These are phyloP conservation scores for Luvunga scandens DNA, from an alignment of 345 rosid genomes.

Conservation along the genomic window DNA sequence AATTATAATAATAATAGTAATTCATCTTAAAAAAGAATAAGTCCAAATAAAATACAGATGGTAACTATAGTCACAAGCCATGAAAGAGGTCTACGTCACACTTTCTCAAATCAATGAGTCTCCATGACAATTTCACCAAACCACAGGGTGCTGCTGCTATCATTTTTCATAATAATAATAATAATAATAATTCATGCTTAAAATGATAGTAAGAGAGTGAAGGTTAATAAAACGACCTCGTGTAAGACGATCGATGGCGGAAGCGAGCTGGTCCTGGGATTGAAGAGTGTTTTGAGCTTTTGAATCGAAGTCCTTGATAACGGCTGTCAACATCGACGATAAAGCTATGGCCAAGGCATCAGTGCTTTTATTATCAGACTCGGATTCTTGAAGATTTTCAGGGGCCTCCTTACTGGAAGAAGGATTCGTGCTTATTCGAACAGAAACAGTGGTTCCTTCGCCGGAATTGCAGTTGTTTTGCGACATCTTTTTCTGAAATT, in stretches of 20 bases:
- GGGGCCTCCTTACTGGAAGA: neutral
- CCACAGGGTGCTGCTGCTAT: too few species aligned
- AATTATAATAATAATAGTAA: too few species aligned
- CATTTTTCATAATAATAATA: too few species aligned
- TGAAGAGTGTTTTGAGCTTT: slow-evolving; percentile 50
- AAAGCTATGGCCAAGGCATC: slow-evolving; percentile 58
- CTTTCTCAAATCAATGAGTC: too few species aligned
- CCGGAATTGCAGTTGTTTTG: neutral
- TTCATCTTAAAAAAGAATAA: too few species aligned
- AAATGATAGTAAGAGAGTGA: too few species aligned
- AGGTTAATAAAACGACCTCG: slow-evolving; percentile 36
- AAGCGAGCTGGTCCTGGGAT: slow-evolving; percentile 63
- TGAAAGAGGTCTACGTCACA: too few species aligned
- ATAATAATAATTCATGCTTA: too few species aligned
- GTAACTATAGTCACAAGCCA: too few species aligned
- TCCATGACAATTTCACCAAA: too few species aligned
- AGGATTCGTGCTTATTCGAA: slow-evolving; percentile 4
- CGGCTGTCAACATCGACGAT: slow-evolving; percentile 50
- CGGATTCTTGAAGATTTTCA: slow-evolving; percentile 11
- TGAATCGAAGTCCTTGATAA: slow-evolving; percentile 66
- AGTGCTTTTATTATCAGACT: slow-evolving; percentile 18
- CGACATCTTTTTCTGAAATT: neutral
- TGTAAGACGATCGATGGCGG: slow-evolving; percentile 66
- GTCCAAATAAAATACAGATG: too few species aligned
- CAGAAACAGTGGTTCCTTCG: neutral